These are phyloP conservation scores for Friedmanniomyces endolithicus DNA, from an alignment of 495 filamentous ascomycete species.

Conservation along the genomic window DNA sequence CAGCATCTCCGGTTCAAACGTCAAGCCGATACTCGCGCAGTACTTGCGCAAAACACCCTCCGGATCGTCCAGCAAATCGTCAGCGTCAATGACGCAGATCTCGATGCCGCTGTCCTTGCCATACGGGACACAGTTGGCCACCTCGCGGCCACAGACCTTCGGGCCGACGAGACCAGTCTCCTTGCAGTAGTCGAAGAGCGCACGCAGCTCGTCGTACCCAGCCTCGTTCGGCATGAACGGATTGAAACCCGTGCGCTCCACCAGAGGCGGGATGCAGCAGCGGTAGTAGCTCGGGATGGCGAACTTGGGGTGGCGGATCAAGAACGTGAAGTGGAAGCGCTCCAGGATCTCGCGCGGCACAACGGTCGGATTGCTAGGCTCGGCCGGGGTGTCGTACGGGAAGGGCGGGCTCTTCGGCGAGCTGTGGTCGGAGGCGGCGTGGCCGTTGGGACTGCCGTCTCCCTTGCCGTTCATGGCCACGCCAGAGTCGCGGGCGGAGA, in stretches of 20 bases:
- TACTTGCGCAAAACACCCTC: conserved; percentile 58
- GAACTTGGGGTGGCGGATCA: conserved; percentile 82
- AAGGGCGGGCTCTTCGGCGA: conserved; percentile 33
- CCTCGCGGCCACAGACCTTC: conserved; percentile 37
- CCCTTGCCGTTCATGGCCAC: conserved; percentile 16
- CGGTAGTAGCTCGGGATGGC: conserved; percentile 88
- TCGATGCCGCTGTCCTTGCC: conserved; percentile 35
- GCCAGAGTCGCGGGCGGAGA: conserved; percentile 9
- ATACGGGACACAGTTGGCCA: conserved; percentile 18
- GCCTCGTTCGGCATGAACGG: conserved; percentile 76
- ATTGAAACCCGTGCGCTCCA: conserved; percentile 69
- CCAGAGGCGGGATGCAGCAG: conserved; percentile 84
- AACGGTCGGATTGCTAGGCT: conserved; percentile 69
- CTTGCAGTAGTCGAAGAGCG: conserved; percentile 70
- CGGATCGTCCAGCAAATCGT: conserved; percentile 81
- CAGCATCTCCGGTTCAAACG: conserved; percentile 63
- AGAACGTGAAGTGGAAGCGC: conserved; percentile 86
- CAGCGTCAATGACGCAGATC: conserved; percentile 87
- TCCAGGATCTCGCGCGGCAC: conserved; percentile 56
- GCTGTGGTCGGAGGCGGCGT: conserved; percentile 19
- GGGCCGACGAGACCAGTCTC: conserved; percentile 51
- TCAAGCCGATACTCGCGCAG: conserved; percentile 63
- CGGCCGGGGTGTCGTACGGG: conserved; percentile 44
- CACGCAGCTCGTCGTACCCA: conserved; percentile 76
- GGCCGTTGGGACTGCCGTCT: not conserved